These are phyloP conservation scores for Pestalotiopsis sp. DNA, from an alignment of 2,329 filamentous ascomycete genomes.

Conservation along the genomic window DNA sequence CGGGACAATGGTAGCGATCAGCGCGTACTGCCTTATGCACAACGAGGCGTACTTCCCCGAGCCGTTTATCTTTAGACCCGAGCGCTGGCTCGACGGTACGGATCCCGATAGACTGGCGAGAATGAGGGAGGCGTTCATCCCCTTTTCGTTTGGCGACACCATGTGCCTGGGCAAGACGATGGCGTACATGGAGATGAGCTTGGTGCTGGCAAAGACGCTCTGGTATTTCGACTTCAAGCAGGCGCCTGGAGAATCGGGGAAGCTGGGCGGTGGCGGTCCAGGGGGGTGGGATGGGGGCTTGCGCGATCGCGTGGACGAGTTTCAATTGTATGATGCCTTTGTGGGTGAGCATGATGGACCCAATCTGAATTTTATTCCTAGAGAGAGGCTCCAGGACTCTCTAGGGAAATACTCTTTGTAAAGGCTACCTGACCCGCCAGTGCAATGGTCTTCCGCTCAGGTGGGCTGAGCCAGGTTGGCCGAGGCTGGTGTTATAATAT, in stretches of 20 bases:
- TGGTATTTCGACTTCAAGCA: slow-evolving; percentile 19
- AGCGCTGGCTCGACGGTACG: too few species aligned
- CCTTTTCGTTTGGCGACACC: slow-evolving; percentile 38
- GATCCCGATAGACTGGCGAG: too few species aligned
- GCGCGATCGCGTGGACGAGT: neutral
- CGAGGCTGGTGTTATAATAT: too few species aligned
- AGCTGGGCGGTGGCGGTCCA: neutral
- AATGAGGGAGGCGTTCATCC: slow-evolving; percentile 20
- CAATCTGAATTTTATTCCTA: neutral
- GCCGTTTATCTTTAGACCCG: too few species aligned
- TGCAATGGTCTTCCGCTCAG: too few species aligned
- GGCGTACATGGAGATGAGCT: slow-evolving; percentile 21
- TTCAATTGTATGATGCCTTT: neutral
- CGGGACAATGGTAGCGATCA: too few species aligned
- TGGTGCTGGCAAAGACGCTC: slow-evolving; percentile 22
- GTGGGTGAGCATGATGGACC: neutral
- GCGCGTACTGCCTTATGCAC: too few species aligned
- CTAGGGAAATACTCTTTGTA: too few species aligned
- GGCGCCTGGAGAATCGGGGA: neutral
- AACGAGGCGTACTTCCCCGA: too few species aligned
- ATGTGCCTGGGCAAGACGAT: slow-evolving; percentile 36
- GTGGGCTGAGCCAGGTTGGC: too few species aligned
- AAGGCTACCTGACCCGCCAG: too few species aligned
- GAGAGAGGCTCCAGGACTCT: too few species aligned
- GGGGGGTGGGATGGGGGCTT: neutral